phyloP scores from a whole-genome alignment of 106 monocot genomes.

The Dendrobium officinale region DNA sequence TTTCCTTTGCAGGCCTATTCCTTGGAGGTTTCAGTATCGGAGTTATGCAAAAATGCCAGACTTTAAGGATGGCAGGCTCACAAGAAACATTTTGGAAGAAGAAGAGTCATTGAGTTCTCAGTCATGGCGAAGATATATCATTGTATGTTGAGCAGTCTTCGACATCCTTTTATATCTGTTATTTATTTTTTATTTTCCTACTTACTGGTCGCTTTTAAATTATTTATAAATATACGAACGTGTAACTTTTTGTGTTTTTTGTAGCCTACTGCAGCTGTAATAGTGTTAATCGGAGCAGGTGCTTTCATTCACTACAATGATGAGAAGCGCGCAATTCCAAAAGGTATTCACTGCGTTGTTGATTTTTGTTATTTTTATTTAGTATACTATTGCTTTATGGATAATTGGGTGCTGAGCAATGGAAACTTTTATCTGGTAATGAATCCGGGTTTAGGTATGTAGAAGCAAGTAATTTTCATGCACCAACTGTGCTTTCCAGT shows the following conservation, averaged over 20 bases:
- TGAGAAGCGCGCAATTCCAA: constrained; percentile 48
- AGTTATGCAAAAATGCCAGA: constrained; percentile 22
- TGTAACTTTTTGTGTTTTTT: constrained; percentile 12
- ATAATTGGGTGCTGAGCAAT: neutral
- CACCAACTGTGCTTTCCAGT: neutral
- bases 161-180: constrained; percentile 2
- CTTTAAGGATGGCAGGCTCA: constrained; percentile 17
- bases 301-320: constrained; percentile 56
- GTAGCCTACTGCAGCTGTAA: constrained; percentile 47
- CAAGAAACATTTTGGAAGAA: constrained; percentile 19
- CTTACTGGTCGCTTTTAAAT: neutral
- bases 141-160: constrained; percentile 31
- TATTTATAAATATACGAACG: neutral
- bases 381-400: neutral
- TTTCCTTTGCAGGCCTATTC: constrained; percentile 22
- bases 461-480: no score
- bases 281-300: constrained; percentile 44
- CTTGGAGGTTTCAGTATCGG: constrained; percentile 11
- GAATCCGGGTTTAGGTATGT: neutral
- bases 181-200: neutral
- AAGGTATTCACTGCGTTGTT: constrained; percentile 27
- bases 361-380: neutral
- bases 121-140: constrained; percentile 24
- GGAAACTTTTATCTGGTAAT: neutral
- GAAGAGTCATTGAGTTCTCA: constrained; percentile 16